Evolutionary conservation across 2,329 filamentous ascomycete genomes (phyloP).

Genomic region (Ophiostoma quercus): DNA sequence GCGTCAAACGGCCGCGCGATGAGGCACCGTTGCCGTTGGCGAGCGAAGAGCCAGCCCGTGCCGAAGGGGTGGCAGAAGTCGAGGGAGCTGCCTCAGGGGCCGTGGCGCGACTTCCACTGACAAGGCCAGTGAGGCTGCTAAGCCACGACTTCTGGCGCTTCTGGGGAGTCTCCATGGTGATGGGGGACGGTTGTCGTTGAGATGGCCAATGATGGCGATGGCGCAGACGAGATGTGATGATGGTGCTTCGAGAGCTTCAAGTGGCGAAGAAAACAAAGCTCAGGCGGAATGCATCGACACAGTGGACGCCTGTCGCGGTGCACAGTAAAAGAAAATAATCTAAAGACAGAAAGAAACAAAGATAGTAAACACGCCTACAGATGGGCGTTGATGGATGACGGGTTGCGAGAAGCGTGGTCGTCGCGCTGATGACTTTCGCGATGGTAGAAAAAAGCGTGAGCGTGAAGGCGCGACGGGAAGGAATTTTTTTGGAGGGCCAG

Average conservation of each 20-base stretch:
- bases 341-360: slow-evolving; percentile 2
- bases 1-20: slow-evolving; percentile 15
- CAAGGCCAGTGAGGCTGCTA: slow-evolving; percentile 26
- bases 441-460: slow-evolving; percentile 21
- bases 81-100: slow-evolving; percentile 16
- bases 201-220: slow-evolving; percentile 10
- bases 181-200: slow-evolving; percentile 8
- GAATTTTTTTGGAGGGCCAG: slow-evolving; percentile 16
- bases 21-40: slow-evolving; percentile 12
- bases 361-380: slow-evolving; percentile 16
- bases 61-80: slow-evolving; percentile 11
- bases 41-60: slow-evolving; percentile 5
- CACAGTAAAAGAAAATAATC: slow-evolving; percentile 3
- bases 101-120: slow-evolving; percentile 22
- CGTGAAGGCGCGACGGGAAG: slow-evolving; percentile 9
- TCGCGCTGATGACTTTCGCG: slow-evolving; percentile 25
- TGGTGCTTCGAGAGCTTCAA: slow-evolving; percentile 19
- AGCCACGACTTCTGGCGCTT: slow-evolving; percentile 27
- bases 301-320: background rate
- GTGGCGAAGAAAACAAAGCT: slow-evolving; percentile 18
- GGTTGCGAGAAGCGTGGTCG: background rate
- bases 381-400: slow-evolving; percentile 15
- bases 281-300: slow-evolving; percentile 23
- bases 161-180: slow-evolving; percentile 26
- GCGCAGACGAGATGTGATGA: background rate